Conservation (phyloP, 2,329 filamentous ascomycete genomes). For the Diaporthe velutina region DNA sequence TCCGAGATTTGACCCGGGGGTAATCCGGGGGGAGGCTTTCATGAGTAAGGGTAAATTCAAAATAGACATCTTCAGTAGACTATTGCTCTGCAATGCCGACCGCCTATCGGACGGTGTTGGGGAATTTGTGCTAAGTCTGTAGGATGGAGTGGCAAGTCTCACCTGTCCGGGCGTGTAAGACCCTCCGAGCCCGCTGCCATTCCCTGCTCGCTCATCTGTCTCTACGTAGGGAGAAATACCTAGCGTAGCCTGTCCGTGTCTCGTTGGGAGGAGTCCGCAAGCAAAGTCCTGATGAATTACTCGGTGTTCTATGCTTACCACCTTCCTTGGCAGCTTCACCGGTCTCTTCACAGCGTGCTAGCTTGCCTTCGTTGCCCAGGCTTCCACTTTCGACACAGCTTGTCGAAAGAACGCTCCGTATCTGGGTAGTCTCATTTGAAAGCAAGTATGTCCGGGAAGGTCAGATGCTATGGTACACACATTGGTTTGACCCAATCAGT, state of each 20-base stretch:
- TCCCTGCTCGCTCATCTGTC: background rate
- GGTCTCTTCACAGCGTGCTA: background rate
- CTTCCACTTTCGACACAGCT: background rate
- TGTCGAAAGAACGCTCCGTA: background rate
- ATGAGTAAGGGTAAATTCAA: background rate
- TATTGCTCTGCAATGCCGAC: background rate
- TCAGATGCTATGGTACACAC: accelerated
- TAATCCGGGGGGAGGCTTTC: background rate
- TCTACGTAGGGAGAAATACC: too few relatives aligned
- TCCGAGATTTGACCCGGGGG: background rate
- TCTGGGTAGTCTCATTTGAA: too few relatives aligned
- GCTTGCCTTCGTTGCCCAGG: background rate
- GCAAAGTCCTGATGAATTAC: background rate
- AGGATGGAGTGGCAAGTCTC: background rate
- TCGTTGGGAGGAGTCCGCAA: background rate
- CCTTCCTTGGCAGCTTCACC: background rate
- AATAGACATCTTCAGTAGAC: background rate
- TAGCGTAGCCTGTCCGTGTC: background rate
- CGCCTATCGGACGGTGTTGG: background rate
- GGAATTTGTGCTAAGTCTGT: background rate
- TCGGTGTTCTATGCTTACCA: background rate
- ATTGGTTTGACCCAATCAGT: accelerated
- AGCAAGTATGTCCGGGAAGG: background rate
- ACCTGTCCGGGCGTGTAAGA: background rate
- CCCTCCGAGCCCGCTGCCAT: background rate